These are phyloP conservation scores for Nevesoporus exiguus DNA, from an alignment of 768 basidiomycete genomes.

Conservation along the genomic window DNA sequence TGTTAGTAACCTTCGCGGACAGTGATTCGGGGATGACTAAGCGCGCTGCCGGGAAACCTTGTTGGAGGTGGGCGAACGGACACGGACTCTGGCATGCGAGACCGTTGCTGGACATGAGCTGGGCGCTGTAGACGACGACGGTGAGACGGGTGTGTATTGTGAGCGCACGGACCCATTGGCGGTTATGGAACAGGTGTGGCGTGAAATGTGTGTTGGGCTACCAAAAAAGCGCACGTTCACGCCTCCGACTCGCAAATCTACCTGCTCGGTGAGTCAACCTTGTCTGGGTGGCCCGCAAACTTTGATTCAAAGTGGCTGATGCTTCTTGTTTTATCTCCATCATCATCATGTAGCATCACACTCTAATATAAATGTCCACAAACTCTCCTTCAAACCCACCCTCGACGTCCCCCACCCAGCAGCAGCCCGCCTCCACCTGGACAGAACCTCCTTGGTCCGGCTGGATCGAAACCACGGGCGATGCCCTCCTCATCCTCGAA, in stretches of 20 bases:
- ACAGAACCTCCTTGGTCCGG: constrained; percentile 90
- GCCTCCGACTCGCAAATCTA: constrained; percentile 59
- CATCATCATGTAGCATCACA: constrained; percentile 9
- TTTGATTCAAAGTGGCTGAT: constrained; percentile 35
- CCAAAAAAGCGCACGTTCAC: constrained; percentile 36
- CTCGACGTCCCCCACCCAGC: constrained; percentile 14
- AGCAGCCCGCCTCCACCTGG: constrained; percentile 50
- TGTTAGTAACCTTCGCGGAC: constrained; percentile 23
- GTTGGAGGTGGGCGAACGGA: neutral
- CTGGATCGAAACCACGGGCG: constrained; percentile 93
- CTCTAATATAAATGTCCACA: constrained; percentile 22
- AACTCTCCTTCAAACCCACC: constrained; percentile 24
- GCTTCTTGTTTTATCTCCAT: constrained; percentile 14
- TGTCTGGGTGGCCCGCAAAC: constrained; percentile 42
- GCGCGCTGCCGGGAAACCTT: constrained; percentile 29
- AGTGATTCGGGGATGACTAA: constrained; percentile 28
- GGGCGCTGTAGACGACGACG: neutral
- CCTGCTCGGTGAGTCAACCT: constrained; percentile 71
- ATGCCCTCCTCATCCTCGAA: constrained; percentile 95
- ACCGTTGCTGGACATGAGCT: neutral
- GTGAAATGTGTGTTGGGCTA: constrained; percentile 24
- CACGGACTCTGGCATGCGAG: no score
- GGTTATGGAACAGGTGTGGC: constrained; percentile 32
- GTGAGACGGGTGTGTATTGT: neutral
- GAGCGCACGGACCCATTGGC: constrained; percentile 30